phyloP scores from a whole-genome alignment of 495 filamentous ascomycete genomes.

The Xylaria bambusicola region DNA sequence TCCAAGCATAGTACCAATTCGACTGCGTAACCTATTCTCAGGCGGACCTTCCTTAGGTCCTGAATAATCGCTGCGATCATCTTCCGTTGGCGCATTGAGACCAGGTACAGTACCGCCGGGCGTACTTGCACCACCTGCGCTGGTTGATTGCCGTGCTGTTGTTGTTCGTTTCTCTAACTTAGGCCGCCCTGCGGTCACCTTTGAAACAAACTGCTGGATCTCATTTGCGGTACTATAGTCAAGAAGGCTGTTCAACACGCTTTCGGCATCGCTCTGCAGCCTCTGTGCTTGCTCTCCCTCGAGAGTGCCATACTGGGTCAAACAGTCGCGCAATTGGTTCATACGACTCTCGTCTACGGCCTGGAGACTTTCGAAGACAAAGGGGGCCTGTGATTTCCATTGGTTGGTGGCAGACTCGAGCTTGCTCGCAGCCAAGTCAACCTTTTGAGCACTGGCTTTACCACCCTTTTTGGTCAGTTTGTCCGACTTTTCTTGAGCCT shows the following conservation, averaged over 20 bases:
- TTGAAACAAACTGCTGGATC: conserved; percentile 77
- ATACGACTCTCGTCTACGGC: conserved; percentile 84
- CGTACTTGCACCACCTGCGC: conserved; percentile 34
- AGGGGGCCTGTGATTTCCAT: conserved; percentile 96
- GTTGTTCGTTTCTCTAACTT: conserved; percentile 46
- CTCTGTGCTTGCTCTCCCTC: conserved; percentile 86
- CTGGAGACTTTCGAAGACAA: conserved; percentile 93
- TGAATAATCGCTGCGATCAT: conserved; percentile 66
- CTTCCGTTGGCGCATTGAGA: conserved; percentile 34
- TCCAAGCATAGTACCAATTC: conserved; percentile 80
- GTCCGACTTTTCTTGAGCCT: conserved; percentile 81
- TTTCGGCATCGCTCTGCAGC: conserved; percentile 73
- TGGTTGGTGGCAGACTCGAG: conserved; percentile 77
- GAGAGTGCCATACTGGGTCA: conserved; percentile 92
- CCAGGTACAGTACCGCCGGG: conserved; percentile 32
- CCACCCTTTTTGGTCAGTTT: conserved; percentile 80
- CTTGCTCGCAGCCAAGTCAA: conserved; percentile 71
- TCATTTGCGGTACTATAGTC: conserved; percentile 88
- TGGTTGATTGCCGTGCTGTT: conserved; percentile 42
- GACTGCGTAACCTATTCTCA: conserved; percentile 60
- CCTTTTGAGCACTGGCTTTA: conserved; percentile 76
- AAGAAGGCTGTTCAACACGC: conserved; percentile 79
- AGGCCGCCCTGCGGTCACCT: conserved; percentile 51
- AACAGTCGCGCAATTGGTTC: conserved; percentile 87
- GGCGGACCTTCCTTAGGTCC: conserved; percentile 50